Evolutionary conservation across 202 grass and related monocot genomes (phyloP).

Genomic region (Bolboschoenoplectus hybrid): DNA sequence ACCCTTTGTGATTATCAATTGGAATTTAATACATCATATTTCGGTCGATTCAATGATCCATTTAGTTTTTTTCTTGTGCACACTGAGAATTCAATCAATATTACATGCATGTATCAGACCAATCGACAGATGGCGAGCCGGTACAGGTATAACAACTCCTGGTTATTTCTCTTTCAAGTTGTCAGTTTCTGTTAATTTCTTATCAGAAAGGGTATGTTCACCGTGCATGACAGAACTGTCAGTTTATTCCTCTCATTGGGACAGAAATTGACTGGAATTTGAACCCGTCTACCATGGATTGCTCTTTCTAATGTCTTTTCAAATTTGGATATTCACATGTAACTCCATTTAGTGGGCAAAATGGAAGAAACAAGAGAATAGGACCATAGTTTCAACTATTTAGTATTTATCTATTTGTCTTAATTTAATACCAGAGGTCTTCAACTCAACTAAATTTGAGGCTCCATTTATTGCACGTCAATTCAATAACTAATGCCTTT

Average conservation of each 20-base stretch:
- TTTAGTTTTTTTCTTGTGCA: not conserved
- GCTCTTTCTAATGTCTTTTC: not conserved
- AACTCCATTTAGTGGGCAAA: not conserved
- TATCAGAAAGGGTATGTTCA: not conserved
- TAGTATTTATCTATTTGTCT: not conserved
- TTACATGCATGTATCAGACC: not conserved
- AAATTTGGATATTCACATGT: not conserved
- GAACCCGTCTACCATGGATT: not conserved
- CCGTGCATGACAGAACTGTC: not conserved
- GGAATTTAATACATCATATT: too few relatives aligned
- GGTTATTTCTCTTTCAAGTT: not conserved
- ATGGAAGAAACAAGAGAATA: not conserved
- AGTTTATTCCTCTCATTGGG: not conserved
- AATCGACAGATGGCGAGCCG: not conserved
- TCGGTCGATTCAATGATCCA: not conserved
- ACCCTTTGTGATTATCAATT: not conserved
- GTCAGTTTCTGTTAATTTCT: not conserved
- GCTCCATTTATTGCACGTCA: slow-evolving; percentile 17
- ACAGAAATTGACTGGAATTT: not conserved
- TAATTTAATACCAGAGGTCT: not conserved
- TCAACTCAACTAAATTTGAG: slow-evolving; percentile 23
- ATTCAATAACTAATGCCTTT: slow-evolving; percentile 17
- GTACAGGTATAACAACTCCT: too few relatives aligned
- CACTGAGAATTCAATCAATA: not conserved
- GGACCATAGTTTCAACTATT: not conserved